Evolutionary conservation across 306 rosid genomes (phyloP).

Genomic region (Echinosophora koreensis): DNA sequence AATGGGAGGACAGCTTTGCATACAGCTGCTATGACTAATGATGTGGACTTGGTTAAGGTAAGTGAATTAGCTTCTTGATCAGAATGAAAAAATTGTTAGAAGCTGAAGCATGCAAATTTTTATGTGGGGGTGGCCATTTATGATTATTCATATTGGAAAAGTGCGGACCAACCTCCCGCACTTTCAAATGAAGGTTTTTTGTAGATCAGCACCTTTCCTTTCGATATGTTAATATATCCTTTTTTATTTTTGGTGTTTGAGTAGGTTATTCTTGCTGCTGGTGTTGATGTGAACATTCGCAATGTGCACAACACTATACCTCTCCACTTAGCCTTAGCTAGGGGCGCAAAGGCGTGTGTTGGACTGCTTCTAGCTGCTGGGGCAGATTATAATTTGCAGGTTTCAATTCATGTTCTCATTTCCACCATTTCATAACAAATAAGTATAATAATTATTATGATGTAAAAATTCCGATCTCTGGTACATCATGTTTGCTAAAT

Average conservation of each 20-base stretch:
- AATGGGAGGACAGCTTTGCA: constrained; percentile 97
- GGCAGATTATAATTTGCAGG: constrained; percentile 95
- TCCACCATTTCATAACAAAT: constrained; percentile 23
- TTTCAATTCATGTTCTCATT: constrained; percentile 48
- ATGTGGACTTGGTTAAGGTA: constrained; percentile 90
- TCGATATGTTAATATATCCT: background rate
- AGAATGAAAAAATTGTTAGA: constrained; percentile 40
- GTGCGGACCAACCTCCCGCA: no score
- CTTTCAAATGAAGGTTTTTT: no score
- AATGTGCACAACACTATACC: constrained; percentile 95
- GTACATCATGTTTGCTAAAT: background rate
- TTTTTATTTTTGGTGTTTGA: constrained; percentile 44
- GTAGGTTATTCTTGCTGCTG: constrained; percentile 91
- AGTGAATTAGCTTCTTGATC: constrained; percentile 35
- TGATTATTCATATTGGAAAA: no score
- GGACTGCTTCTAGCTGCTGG: constrained; percentile 91
- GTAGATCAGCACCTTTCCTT: no score
- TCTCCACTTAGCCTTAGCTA: constrained; percentile 94
- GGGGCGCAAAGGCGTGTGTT: constrained; percentile 96
- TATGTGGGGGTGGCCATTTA: background rate
- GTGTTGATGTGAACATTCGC: constrained; percentile 90
- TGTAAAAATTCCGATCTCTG: constrained; percentile 6
- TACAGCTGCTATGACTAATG: constrained; percentile 91
- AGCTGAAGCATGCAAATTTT: constrained; percentile 20
- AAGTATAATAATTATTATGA: constrained; percentile 6